Base-by-base conservation (phyloP, 1,284 basidiomycete species). In the Afroboletus lepidellus region DNA sequence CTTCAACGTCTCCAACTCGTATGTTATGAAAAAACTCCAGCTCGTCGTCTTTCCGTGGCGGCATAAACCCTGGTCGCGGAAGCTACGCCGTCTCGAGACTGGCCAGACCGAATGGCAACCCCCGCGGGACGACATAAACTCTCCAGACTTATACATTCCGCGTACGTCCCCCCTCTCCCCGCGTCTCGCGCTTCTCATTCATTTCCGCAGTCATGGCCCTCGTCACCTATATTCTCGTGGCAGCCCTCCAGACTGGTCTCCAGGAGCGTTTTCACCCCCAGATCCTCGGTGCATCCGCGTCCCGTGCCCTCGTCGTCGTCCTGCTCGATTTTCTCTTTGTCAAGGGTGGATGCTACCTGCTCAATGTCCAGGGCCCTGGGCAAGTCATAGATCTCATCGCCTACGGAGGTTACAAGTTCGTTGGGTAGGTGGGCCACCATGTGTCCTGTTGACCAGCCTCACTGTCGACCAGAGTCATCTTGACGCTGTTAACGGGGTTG, bases 331-430 rank as follows among this genome's bases (percentile, higher is more conserved):
- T 98, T 66, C 73, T 85, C 29, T 86, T 90, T 51, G 90, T 99
- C 62, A 92, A 94, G 64, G 77, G 94, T 0, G 94, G 94, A 0
- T 95, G 92, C 64, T 98, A 98, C 69, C 75, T 97, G 46, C 80
- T 96, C 49, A 92, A 92, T 60, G 90, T 97, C 15, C 83, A 86
- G 50, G 85, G 85, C 11, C 79, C 85, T 11, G 83, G 83, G 23
- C 84, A 86, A 55, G 81, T 87, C n/a, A 74, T 87, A 7, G 90
- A 85, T 71, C 76, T 84, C 51, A 72, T 87, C 54, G 89, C 81
- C 43, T 99, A 98, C 67, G 89, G 88, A 5, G 96, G 97, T 0
- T 99, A 99, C 76, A 99, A 99, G 69, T 99, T 99, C 64, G 92
- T 98, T 41, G 94, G 93, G 91, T 93, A 58, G 20, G 79, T 67